Base-by-base conservation (phyloP, 306 rosid genomes). In the Adenanthera pavonina region DNA sequence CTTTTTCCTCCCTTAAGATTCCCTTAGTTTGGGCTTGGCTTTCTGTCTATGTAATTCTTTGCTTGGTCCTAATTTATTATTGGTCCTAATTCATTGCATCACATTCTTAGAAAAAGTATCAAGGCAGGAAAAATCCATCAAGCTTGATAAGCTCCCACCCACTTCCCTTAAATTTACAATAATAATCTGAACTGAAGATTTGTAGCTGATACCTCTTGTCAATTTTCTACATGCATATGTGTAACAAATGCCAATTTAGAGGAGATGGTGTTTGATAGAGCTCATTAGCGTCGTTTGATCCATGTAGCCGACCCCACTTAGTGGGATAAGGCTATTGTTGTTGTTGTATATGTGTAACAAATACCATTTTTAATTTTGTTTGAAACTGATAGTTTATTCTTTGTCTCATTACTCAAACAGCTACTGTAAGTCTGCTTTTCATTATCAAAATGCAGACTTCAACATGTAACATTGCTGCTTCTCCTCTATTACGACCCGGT, bases 401-500 rank as follows among this genome's bases (percentile, higher is more conserved):
- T n/a, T 75, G 35, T 68, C 7, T 43, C 15, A 11, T 71, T 34
- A 51, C 44, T 66, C 77, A 47, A 56, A 41, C 71, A 77, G 82
- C 73, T 65, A 48, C 30, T 52, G 13, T 61, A n/a, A 44, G 76
- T 57, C 77, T 54, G 38, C 61, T 78, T 44, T n/a, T 75, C 67
- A 2, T 74, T 82, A 19, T 64, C 14, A 72, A 65, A 66, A 86
- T 84, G 90, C 61, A 46, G 77, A 77, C 67, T 17, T 35, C 84
- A 35, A 79, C 87, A n/a, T 89, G 67, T 75, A 54, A 82, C 54
- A 83, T 84, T 79, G 81, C 80, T 30, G 69, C 61, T 35, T 57
- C 79, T 30, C 78, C 87, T 59, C 85, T 72, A 74, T 69, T 82
- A 40, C 84, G 89, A 62, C 79, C 90, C 80, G 97, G 97, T 92